A percentile compares a stretch with the other conserved stretches of the same genome.
phyloP scores from a whole-genome alignment of 371 early-diverging fungal species.

The Gilbertella persicaria region DNA sequence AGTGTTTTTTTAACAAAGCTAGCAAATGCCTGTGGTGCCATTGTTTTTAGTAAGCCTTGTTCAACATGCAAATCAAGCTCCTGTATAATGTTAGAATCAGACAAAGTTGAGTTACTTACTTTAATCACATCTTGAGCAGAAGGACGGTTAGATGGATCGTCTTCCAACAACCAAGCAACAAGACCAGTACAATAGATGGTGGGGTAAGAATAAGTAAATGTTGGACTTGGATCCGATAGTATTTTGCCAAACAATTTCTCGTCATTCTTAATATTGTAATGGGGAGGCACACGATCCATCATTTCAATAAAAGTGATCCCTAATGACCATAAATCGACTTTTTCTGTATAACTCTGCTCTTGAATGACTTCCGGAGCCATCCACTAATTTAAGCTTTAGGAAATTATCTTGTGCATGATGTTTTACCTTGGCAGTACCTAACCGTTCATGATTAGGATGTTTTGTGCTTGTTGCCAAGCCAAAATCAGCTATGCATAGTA shows the following conservation, averaged over 20 bases:
- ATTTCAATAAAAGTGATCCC: slow-evolving; percentile 56
- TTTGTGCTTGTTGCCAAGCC: slow-evolving; percentile 43
- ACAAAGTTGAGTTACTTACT: slow-evolving; percentile 14
- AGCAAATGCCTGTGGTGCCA: slow-evolving; percentile 31
- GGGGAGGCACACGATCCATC: slow-evolving; percentile 59
- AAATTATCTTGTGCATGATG: too few species aligned
- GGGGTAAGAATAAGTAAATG: slow-evolving; percentile 47
- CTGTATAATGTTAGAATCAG: slow-evolving; percentile 1
- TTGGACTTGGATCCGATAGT: slow-evolving; percentile 44
- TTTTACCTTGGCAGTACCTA: slow-evolving; percentile 53
- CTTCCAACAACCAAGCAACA: slow-evolving; percentile 53
- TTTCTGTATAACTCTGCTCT: slow-evolving; percentile 41
- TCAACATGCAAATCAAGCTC: slow-evolving; percentile 47
- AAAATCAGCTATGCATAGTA: slow-evolving; percentile 40
- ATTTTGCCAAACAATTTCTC: slow-evolving; percentile 39
- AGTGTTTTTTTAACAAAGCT: slow-evolving; percentile 35
- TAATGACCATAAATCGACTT: slow-evolving; percentile 51
- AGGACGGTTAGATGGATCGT: slow-evolving; percentile 38
- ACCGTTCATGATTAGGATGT: slow-evolving; percentile 38
- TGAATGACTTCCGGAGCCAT: slow-evolving; percentile 57
- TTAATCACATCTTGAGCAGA: slow-evolving; percentile 41
- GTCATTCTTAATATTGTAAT: slow-evolving; percentile 42
- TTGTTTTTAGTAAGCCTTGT: slow-evolving; percentile 32
- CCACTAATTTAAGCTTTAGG: slow-evolving; percentile 43
- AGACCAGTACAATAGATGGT: slow-evolving; percentile 48